Percentiles rank a stretch among this genome's conserved stretches.
phyloP scores from a whole-genome alignment of 139 green algal species.

The Yamagishiella unicocca region DNA sequence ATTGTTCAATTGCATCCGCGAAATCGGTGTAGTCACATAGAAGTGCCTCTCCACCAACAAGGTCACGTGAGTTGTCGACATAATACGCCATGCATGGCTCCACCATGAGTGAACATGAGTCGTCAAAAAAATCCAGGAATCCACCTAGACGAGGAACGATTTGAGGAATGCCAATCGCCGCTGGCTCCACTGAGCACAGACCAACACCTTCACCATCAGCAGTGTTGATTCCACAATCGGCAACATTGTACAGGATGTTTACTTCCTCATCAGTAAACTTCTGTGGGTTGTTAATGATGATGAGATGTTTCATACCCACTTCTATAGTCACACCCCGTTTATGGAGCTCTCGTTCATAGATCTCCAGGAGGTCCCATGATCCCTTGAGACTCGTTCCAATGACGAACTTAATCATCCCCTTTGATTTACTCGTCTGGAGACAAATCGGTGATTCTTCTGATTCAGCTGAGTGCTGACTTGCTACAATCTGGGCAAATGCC shows the following conservation, averaged over 20 bases:
- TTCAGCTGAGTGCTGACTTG: no score
- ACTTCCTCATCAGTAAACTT: conserved; percentile 27
- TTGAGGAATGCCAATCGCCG: conserved; percentile 26
- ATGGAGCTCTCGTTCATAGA: conserved; percentile 29
- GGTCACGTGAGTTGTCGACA: conserved; percentile 31
- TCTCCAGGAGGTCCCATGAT: conserved; percentile 34
- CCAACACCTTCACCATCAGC: conserved; percentile 48
- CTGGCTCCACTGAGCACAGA: conserved; percentile 44
- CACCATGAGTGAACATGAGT: conserved; percentile 2
- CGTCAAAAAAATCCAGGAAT: conserved; percentile 45
- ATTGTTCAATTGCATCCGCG: conserved; percentile 15
- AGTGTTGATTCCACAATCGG: conserved; percentile 38
- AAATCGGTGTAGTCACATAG: conserved; percentile 6
- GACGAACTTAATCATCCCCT: neutral
- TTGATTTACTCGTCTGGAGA: no score
- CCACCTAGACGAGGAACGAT: conserved; percentile 39
- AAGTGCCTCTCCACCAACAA: conserved; percentile 34
- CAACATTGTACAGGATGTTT: conserved; percentile 38
- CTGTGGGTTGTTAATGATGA: neutral
- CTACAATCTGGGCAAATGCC: conserved; percentile 47
- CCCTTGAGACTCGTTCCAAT: conserved; percentile 25
- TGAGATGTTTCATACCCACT: neutral
- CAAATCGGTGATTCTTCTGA: no score
- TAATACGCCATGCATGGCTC: conserved; percentile 19
- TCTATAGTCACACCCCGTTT: conserved; percentile 3